Conservation (phyloP, 352 stramenopile species). For the Phytophthora hybrid region DNA sequence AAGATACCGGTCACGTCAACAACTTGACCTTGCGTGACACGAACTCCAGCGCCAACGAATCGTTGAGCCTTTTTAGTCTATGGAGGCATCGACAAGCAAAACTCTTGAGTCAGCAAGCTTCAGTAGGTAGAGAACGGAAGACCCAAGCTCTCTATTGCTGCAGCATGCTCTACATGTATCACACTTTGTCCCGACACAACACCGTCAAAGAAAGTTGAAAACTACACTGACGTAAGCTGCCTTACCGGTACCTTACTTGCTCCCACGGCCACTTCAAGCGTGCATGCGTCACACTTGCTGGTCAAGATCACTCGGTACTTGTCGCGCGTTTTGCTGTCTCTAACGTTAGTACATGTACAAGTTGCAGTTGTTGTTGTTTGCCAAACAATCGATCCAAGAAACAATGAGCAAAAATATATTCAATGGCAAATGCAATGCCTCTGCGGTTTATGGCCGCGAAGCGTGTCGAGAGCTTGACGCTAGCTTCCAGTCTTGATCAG, state of each 20-base stretch:
- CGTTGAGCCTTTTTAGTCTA: slow-evolving; percentile 6
- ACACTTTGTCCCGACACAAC: too few species aligned
- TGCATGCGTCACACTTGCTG: too few species aligned
- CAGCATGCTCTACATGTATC: not conserved
- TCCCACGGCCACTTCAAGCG: too few species aligned
- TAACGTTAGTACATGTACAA: too few species aligned
- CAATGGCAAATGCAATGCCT: not conserved
- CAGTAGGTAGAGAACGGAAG: not conserved
- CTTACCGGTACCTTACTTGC: too few species aligned
- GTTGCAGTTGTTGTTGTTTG: not conserved
- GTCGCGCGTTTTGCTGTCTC: too few species aligned
- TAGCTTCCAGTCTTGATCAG: slow-evolving; percentile 21
- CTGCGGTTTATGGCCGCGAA: not conserved
- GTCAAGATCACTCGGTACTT: too few species aligned
- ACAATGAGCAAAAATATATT: not conserved
- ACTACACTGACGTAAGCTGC: too few species aligned
- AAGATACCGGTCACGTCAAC: slow-evolving; percentile 17
- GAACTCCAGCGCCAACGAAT: not conserved
- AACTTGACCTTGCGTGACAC: slow-evolving; percentile 6
- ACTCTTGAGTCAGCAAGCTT: slow-evolving; percentile 17
- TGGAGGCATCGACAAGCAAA: not conserved
- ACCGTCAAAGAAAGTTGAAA: too few species aligned
- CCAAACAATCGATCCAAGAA: not conserved
- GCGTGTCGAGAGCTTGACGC: slow-evolving; percentile 10
- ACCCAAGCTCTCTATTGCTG: not conserved